Conservation (phyloP, 2,329 filamentous ascomycete genomes). For the Penicillium sp. region DNA sequence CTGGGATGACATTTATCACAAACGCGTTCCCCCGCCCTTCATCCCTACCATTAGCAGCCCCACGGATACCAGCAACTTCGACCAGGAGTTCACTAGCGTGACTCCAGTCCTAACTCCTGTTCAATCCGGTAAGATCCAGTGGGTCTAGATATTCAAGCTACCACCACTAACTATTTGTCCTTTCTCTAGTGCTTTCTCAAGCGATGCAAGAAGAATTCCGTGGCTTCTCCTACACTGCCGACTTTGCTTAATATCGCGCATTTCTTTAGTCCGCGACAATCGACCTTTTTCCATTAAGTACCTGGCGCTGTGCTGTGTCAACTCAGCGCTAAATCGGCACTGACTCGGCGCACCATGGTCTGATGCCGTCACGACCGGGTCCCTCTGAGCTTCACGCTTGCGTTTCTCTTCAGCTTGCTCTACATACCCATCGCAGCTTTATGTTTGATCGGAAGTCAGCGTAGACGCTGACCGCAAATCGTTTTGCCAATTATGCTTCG, state of each 20-base stretch:
- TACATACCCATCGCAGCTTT: conserved; percentile 30
- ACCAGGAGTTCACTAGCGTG: conserved; percentile 97
- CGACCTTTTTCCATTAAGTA: conserved; percentile 17
- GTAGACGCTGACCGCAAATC: conserved; percentile 19
- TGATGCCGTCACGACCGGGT: conserved; percentile 15
- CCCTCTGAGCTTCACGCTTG: conserved; percentile 17
- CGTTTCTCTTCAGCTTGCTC: conserved; percentile 26
- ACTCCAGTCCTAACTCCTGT: conserved; percentile 96
- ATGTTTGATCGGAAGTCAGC: conserved; percentile 21
- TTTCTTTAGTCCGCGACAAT: conserved; percentile 12
- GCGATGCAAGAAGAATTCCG: conserved; percentile 99
- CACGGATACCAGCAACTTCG: conserved; percentile 99
- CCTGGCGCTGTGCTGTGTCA: conserved; percentile 8
- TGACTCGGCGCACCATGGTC: conserved; percentile 11
- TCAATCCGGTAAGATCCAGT: conserved; percentile 77
- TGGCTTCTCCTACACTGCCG: conserved; percentile 95
- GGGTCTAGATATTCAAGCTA: conserved; percentile 6
- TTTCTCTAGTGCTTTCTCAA: conserved; percentile 79
- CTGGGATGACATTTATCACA: conserved; percentile 98
- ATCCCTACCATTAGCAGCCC: conserved; percentile 85
- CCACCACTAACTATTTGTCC: conserved; percentile 21
- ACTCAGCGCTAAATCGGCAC: conserved; percentile 9
- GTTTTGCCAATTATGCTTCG: conserved; percentile 20
- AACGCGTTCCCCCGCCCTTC: conserved; percentile 87
- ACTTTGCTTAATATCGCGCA: conserved; percentile 68